Evolutionary conservation across 139 green algal genomes (phyloP).

Genomic region (Asterochloris erici): DNA sequence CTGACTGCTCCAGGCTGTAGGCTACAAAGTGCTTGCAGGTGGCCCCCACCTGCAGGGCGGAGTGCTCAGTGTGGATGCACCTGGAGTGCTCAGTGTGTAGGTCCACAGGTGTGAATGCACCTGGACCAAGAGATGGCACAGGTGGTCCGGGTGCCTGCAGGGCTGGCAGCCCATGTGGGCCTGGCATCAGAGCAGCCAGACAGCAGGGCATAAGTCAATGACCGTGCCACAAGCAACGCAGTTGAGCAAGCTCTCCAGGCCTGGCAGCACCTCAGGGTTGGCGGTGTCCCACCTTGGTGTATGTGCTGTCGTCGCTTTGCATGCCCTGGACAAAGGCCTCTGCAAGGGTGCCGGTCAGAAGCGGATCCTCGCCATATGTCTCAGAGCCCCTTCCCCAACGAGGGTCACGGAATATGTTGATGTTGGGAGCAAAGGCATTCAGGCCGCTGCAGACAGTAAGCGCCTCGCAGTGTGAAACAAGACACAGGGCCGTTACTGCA

Average conservation of each 20-base stretch:
- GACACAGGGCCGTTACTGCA: too few relatives aligned
- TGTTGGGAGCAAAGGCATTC: constrained; percentile 44
- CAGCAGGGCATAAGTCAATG: too few relatives aligned
- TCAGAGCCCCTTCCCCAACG: constrained; percentile 42
- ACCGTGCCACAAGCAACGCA: too few relatives aligned
- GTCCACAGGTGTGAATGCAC: too few relatives aligned
- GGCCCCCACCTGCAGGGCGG: constrained; percentile 25
- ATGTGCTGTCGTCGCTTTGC: constrained; percentile 25
- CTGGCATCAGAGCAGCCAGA: too few relatives aligned
- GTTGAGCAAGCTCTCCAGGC: too few relatives aligned
- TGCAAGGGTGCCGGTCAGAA: constrained; percentile 29
- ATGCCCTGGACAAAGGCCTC: constrained; percentile 33
- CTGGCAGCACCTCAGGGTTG: too few relatives aligned
- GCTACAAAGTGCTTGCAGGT: constrained; percentile 55
- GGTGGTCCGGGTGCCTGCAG: too few relatives aligned
- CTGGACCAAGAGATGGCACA: too few relatives aligned
- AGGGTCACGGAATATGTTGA: constrained; percentile 48
- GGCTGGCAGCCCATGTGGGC: too few relatives aligned
- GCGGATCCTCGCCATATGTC: constrained; percentile 45
- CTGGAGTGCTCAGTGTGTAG: too few relatives aligned
- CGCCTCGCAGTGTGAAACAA: too few relatives aligned
- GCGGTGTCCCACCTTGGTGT: constrained; percentile 25
- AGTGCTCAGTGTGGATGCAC: not conserved
- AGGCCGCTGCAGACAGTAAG: constrained; percentile 17
- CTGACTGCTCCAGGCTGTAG: constrained; percentile 36